Conservation (phyloP, 2,329 filamentous ascomycete genomes). For the Cordyceps farinosa region DNA sequence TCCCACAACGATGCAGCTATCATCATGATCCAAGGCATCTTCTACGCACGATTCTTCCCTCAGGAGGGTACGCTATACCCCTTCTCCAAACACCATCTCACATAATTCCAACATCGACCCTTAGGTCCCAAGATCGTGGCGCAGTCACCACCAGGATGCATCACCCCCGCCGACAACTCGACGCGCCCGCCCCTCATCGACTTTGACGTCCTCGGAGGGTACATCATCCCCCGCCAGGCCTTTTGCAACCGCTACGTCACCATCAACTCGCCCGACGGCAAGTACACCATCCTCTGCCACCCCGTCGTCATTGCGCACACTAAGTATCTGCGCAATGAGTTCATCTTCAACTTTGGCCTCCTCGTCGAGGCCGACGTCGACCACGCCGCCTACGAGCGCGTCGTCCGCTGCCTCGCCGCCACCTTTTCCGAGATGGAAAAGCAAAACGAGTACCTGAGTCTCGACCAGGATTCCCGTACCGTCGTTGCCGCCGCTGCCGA, state of each 20-base stretch:
- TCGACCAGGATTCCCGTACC: constrained; percentile 44
- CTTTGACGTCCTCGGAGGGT: constrained; percentile 83
- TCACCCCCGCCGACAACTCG: constrained; percentile 43
- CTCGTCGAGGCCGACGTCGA: constrained; percentile 67
- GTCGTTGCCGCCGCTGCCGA: constrained; percentile 29
- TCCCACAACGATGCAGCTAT: constrained; percentile 16
- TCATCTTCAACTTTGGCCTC: constrained; percentile 97
- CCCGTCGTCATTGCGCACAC: constrained; percentile 82
- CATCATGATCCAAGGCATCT: constrained; percentile 65
- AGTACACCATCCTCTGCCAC: constrained; percentile 78
- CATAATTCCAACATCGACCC: not conserved
- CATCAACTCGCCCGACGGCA: constrained; percentile 66
- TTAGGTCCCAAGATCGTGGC: constrained; percentile 60
- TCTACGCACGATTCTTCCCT: constrained; percentile 66
- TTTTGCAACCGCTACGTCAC: constrained; percentile 91
- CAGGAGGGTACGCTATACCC: constrained; percentile 49
- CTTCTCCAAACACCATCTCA: not conserved
- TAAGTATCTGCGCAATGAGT: constrained; percentile 87
- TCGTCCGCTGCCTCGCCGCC: constrained; percentile 79
- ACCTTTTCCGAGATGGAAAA: constrained; percentile 89
- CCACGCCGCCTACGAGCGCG: constrained; percentile 74
- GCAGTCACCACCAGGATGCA: constrained; percentile 60
- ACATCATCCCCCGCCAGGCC: constrained; percentile 90
- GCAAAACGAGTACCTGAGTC: constrained; percentile 78
- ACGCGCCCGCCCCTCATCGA: constrained; percentile 63